phyloP scores from a whole-genome alignment of 352 stramenopile species.

The Globisporangium echinulatum region DNA sequence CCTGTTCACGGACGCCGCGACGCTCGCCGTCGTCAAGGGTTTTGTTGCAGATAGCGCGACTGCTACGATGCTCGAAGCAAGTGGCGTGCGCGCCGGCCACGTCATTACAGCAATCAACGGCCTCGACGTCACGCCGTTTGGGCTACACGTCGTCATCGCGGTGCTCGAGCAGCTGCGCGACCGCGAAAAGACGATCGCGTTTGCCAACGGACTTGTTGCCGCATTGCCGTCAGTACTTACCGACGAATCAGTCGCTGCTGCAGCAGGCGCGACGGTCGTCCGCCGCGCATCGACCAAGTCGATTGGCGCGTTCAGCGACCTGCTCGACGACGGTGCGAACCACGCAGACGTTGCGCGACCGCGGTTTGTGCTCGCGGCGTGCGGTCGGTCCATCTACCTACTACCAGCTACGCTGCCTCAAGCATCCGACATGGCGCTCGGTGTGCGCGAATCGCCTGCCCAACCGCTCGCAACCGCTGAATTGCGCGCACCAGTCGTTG shows the following conservation, averaged over 20 bases:
- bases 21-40: constrained; percentile 47
- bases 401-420: constrained; percentile 38
- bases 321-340: constrained; percentile 12
- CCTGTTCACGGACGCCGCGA: constrained; percentile 44
- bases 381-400: constrained; percentile 49
- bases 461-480: constrained; percentile 50
- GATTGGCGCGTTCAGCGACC: constrained; percentile 8
- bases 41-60: constrained; percentile 47
- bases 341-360: constrained; percentile 28
- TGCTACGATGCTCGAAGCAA: constrained; percentile 20
- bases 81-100: constrained; percentile 32
- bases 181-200: constrained; percentile 42
- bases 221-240: neutral
- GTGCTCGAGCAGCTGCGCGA: constrained; percentile 50
- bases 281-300: neutral
- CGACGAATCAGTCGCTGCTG: neutral
- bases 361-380: constrained; percentile 54
- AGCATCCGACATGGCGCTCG: constrained; percentile 52
- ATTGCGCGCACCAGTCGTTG: constrained; percentile 29
- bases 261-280: neutral
- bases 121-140: constrained; percentile 34
- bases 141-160: constrained; percentile 29
- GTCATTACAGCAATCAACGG: constrained; percentile 50
- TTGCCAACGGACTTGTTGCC: constrained; percentile 29
- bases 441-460: constrained; percentile 33